Base-by-base conservation (phyloP, 2,329 filamentous ascomycete species). In the Bipolaris sorokiniana region DNA sequence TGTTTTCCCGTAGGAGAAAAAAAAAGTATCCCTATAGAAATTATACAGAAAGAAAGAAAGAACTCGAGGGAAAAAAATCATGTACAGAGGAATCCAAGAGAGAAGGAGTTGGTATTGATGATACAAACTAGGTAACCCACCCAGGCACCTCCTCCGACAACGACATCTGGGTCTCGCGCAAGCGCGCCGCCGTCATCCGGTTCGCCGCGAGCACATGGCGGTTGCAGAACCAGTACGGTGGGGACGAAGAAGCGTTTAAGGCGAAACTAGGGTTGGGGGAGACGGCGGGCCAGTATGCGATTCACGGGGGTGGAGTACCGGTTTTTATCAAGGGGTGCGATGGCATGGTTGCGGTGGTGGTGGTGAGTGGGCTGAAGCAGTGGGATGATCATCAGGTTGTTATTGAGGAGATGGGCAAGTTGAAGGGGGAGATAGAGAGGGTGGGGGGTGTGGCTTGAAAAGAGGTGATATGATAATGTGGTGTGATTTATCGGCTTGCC, bases 321-420 rank as follows among this genome's bases (percentile, higher is more conserved):
- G 83, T 94, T 20, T 81, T 84, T 5, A 90, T 93, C 7, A 78
- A 77, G 51, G 87, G 88, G 0, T 88, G 92, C 1, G 90, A 92
- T 76, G 89, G 88, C 0, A 77, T 91, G 3, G 87, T 92, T 13
- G 90, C 85, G 0, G 88, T 92, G 1, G 85, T 91, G 4, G 86
- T 92, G 13, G 90, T 94, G 2, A 90, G 87, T 74, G 90, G 90
- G 9, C 75, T 94, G 75, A 90, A 88, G 81, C 89, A 92, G 78
- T 82, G 90, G 70, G 85, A 92, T 78, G 90, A 94, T 76, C 90
- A 94, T 75, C 87, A 86, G 26, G 86, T 92, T 46, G 87, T 93
- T 71, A 82, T 90, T 1, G 88, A 92, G 72, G 66, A 65, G 59
- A 48, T 70, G 61, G 61, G 38, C 7, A 61, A 53, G 18, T 31